A percentile compares a stretch with the other conserved stretches of the same genome.
Evolutionary conservation across 805 yeast genomes (phyloP).

Genomic region (Yarrowia hollandica): DNA sequence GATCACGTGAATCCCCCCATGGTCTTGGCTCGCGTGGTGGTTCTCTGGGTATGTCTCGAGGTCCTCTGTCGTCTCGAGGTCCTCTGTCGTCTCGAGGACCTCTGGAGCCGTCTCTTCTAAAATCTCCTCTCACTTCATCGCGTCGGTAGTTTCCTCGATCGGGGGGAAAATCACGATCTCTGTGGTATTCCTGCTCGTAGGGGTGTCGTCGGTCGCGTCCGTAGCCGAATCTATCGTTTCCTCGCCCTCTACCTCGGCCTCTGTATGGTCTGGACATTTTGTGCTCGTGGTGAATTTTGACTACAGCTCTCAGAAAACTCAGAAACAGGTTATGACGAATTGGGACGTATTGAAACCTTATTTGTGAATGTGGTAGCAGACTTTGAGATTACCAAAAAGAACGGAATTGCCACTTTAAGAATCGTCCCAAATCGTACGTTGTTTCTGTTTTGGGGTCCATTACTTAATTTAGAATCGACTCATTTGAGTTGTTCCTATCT

Average conservation of each 20-base stretch:
- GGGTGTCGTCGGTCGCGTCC: not conserved
- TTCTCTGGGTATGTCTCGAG: not conserved
- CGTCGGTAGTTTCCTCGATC: slow-evolving; percentile 4
- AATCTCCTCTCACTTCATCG: slow-evolving; percentile 9
- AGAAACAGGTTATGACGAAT: slow-evolving; percentile 15
- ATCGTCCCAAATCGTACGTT: too few species aligned
- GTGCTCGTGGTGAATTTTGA: not conserved
- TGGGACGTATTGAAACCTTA: not conserved
- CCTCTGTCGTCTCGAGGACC: slow-evolving; percentile 2
- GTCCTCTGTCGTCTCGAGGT: slow-evolving; percentile 1
- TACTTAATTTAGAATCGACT: too few species aligned
- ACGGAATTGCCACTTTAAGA: too few species aligned
- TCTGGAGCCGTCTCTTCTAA: not conserved
- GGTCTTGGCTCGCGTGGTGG: not conserved
- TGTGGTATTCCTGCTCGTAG: slow-evolving; percentile 9
- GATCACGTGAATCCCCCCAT: not conserved
- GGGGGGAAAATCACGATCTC: not conserved
- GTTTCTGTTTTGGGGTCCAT: too few species aligned
- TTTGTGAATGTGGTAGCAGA: not conserved
- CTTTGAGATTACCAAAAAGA: too few species aligned
- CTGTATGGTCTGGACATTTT: slow-evolving; percentile 23
- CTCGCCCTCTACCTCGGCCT: slow-evolving; percentile 26
- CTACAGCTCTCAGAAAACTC: not conserved
- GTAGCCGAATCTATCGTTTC: slow-evolving; percentile 21
- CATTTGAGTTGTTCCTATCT: too few species aligned